These are phyloP conservation scores for Arthrinium phaeospermum DNA, from an alignment of 2,329 filamentous ascomycete genomes.

Conservation along the genomic window DNA sequence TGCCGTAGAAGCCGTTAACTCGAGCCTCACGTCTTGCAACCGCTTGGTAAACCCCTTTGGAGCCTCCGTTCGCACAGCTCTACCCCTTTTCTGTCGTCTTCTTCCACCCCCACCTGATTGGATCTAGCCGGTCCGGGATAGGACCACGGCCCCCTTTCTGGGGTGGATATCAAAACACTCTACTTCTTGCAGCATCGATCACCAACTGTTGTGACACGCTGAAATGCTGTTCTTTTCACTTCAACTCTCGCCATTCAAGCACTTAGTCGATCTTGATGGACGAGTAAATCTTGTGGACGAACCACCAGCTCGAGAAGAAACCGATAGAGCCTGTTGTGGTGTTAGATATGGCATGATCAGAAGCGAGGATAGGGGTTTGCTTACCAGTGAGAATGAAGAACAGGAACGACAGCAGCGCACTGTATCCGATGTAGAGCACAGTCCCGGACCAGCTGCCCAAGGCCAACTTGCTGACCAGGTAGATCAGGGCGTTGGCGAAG, in stretches of 20 bases:
- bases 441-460: slow-evolving; percentile 85
- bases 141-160: neutral
- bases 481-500: slow-evolving; percentile 88
- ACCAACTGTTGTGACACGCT: neutral
- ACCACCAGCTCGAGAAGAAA: slow-evolving; percentile 93
- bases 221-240: neutral
- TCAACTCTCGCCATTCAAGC: neutral
- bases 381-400: slow-evolving; percentile 94
- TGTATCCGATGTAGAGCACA: slow-evolving; percentile 93
- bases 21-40: neutral
- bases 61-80: neutral
- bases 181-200: neutral
- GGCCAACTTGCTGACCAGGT: slow-evolving; percentile 87
- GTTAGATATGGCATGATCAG: neutral
- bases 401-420: slow-evolving; percentile 83
- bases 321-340: slow-evolving; percentile 79
- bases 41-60: neutral
- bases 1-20: neutral
- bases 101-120: neutral
- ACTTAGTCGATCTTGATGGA: slow-evolving; percentile 96
- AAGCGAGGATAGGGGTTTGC: slow-evolving; percentile 42
- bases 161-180: neutral
- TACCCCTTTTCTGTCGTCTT: neutral
- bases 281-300: slow-evolving; percentile 90
- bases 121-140: neutral